Evolutionary conservation across 352 stramenopile genomes (phyloP).

Genomic region (Pilasporangium apinafurcum): DNA sequence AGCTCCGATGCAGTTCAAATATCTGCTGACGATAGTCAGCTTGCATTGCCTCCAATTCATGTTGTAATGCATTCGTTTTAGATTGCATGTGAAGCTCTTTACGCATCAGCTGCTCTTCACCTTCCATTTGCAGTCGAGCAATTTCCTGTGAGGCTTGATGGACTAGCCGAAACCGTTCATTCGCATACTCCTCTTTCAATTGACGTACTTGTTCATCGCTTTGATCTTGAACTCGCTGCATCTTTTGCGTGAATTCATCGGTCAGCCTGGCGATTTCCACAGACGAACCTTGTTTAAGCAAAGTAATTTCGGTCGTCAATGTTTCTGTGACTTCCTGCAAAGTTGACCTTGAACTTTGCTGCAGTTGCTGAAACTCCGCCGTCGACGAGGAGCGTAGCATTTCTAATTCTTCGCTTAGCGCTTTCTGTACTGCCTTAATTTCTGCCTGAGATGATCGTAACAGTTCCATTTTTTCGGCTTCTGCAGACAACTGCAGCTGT

Average conservation of each 20-base stretch:
- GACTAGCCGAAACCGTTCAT: constrained; percentile 12
- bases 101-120: constrained; percentile 22
- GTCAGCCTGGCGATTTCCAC: constrained; percentile 15
- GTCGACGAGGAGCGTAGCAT: constrained; percentile 14
- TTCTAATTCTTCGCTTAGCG: constrained; percentile 12
- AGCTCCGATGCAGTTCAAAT: constrained; percentile 11
- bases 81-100: constrained; percentile 10
- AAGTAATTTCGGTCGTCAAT: constrained; percentile 10
- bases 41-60: constrained; percentile 10
- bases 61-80: constrained; percentile 15
- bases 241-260: constrained; percentile 13
- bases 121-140: constrained; percentile 13
- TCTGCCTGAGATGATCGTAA: constrained; percentile 11
- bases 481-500: not conserved
- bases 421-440: constrained; percentile 14
- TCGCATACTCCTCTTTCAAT: constrained; percentile 9
- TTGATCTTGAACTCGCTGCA: constrained; percentile 15
- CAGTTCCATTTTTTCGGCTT: constrained; percentile 9
- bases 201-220: constrained; percentile 15
- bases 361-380: constrained; percentile 10
- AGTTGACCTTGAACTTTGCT: constrained; percentile 9
- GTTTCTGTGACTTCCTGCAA: constrained; percentile 7
- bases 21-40: constrained; percentile 8
- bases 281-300: constrained; percentile 13
- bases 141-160: constrained; percentile 15